Base-by-base conservation (phyloP, 129 eudicot genomes). In the Mikania micrantha region DNA sequence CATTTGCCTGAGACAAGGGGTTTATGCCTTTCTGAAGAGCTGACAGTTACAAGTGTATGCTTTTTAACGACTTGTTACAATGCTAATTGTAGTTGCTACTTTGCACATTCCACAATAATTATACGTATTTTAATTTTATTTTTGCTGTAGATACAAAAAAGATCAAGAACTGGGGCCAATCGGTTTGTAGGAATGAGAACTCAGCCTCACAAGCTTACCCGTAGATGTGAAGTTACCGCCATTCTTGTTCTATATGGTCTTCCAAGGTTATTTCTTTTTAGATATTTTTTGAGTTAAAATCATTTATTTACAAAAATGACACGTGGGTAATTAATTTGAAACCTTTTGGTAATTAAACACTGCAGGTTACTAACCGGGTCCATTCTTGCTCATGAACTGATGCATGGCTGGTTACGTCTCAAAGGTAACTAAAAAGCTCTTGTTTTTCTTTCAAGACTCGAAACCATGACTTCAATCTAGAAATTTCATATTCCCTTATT, bases 1-100 rank as follows among this genome's bases (percentile, higher is more conserved):
- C 99, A 94, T 81, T 79, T 90, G 97, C 99, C 99, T 29, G 99
- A 94, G 80, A 94, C 99, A 62, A 90, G 99, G 68, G 99, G 99
- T 22, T 78, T 94, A 45, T 94, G 99, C 79, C 92, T 94, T 70
- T 94, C 99, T 32, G 99, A 94, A 74, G 97, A 89, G 80, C 99
- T 87, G 78, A 94, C 95, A 38, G 90, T 94, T 63, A 41, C 93
- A 42, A 85, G 97, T 74, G 99, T 94, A 89, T 34, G 94, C 32
- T 32, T 78, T 78, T 49, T 36, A 71, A 69, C 17, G 50, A 20
- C 40, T 16, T 48, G 17, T 16, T 8, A 48, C 17, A 17, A 15
- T 67, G 32, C 53, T 48, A 35, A 50, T 59, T 32, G 31, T 53
- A 38, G 16, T 69, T 53, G 15, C 40, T 70, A 16, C 54, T 53